Conservation (phyloP, 2,329 filamentous ascomycete genomes). For the Diaporthe longicolla region DNA sequence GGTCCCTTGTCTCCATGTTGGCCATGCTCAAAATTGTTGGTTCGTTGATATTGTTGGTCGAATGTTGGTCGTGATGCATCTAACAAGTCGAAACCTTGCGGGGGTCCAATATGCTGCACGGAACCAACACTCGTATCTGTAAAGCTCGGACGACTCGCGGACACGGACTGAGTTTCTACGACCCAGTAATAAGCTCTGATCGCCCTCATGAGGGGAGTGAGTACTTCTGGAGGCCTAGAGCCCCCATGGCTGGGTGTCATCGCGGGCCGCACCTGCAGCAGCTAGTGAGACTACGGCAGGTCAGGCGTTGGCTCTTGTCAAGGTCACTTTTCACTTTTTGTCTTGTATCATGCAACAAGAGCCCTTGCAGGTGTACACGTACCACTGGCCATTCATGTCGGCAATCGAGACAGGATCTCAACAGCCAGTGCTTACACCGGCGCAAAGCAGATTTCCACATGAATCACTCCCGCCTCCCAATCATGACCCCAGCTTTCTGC, state of each 20-base stretch:
- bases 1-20: not conserved
- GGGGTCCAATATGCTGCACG: not conserved
- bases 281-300: constrained; percentile 25
- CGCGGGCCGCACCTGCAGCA: constrained; percentile 31
- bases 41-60: not conserved
- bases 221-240: not conserved
- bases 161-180: not conserved
- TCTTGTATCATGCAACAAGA: constrained; percentile 25
- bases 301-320: constrained; percentile 3
- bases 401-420: constrained; percentile 34
- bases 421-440: constrained; percentile 32
- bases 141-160: constrained; percentile 6
- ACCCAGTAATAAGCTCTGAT: not conserved
- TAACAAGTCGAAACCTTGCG: not conserved
- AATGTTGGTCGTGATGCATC: not conserved
- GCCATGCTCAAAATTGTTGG: not conserved
- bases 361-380: constrained; percentile 32
- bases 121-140: constrained; percentile 28
- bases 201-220: not conserved
- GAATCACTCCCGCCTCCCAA: constrained; percentile 32
- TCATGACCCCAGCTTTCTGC: constrained; percentile 16
- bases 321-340: constrained; percentile 22
- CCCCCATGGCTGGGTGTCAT: constrained; percentile 7
- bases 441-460: constrained; percentile 34
- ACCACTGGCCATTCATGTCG: constrained; percentile 29